These are phyloP conservation scores for Xerocomus nothofagi DNA, from an alignment of 1,284 basidiomycete genomes.

Conservation along the genomic window DNA sequence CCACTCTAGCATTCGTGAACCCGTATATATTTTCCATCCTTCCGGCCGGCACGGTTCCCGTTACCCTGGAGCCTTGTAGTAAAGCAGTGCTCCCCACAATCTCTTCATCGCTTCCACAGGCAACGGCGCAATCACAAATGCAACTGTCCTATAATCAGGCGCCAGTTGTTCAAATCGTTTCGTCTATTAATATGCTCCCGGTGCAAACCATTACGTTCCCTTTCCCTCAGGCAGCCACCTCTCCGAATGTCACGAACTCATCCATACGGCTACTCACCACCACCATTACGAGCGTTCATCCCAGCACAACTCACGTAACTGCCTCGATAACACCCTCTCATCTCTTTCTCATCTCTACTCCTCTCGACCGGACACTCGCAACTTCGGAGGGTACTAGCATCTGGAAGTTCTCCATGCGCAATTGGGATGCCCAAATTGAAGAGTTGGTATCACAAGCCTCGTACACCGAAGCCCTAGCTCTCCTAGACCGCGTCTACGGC, in stretches of 20 bases:
- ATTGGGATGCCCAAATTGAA: slow-evolving; percentile 83
- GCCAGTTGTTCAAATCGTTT: slow-evolving; percentile 75
- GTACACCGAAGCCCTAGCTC: slow-evolving; percentile 79
- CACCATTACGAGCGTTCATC: slow-evolving; percentile 46
- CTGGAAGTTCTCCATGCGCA: slow-evolving; percentile 72
- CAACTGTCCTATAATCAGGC: slow-evolving; percentile 45
- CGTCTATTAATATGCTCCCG: slow-evolving; percentile 67
- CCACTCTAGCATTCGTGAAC: slow-evolving; percentile 63
- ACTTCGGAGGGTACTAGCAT: slow-evolving; percentile 70
- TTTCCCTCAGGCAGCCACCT: slow-evolving; percentile 38
- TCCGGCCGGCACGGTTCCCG: slow-evolving; percentile 62
- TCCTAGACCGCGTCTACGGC: slow-evolving; percentile 57
- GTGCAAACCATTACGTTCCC: slow-evolving; percentile 72
- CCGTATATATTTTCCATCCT: slow-evolving; percentile 86
- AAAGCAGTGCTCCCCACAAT: slow-evolving; percentile 30
- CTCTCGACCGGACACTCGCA: slow-evolving; percentile 65
- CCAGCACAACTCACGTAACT: slow-evolving; percentile 36
- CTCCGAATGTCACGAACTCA: slow-evolving; percentile 34
- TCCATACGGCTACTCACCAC: slow-evolving; percentile 51
- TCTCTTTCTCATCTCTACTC: slow-evolving; percentile 70
- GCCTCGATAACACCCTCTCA: slow-evolving; percentile 38
- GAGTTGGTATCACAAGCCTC: slow-evolving; percentile 73
- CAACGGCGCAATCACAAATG: slow-evolving; percentile 18
- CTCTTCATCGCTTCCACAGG: slow-evolving; percentile 20
- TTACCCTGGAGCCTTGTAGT: slow-evolving; percentile 24